These are phyloP conservation scores for Trichophyton benhamiae DNA, from an alignment of 2,329 filamentous ascomycete genomes.

Conservation along the genomic window DNA sequence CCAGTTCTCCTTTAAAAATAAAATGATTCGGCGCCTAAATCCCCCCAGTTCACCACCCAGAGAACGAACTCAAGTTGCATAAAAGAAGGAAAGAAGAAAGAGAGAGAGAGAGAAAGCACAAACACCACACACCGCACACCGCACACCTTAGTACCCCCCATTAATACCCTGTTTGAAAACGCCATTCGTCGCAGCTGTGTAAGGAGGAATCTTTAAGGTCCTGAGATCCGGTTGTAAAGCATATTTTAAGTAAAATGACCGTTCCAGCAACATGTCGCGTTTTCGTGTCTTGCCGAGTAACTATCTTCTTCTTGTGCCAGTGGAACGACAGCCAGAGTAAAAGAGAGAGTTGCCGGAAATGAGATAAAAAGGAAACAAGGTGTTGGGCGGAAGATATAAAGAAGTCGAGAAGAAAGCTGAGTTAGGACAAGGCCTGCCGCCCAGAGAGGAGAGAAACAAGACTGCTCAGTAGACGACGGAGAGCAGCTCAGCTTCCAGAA, in stretches of 20 bases:
- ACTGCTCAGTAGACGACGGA: conserved; percentile 53
- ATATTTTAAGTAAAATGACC: neutral
- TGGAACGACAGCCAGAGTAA: neutral
- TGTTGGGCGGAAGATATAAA: neutral
- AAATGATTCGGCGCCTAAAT: neutral
- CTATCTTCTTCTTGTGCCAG: neutral
- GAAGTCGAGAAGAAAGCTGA: neutral
- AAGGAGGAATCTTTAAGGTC: neutral
- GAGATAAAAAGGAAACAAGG: neutral
- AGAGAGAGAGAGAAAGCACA: neutral
- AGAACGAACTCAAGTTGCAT: neutral
- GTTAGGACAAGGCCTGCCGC: neutral
- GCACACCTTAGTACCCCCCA: neutral
- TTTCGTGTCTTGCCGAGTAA: neutral
- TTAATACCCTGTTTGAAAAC: neutral
- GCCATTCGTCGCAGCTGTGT: neutral
- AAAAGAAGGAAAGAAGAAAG: neutral
- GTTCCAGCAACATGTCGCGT: neutral
- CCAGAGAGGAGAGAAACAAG: neutral
- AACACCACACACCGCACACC: neutral
- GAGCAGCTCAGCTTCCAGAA: conserved; percentile 85
- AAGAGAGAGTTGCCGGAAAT: neutral
- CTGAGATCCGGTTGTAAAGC: neutral
- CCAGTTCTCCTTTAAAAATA: neutral
- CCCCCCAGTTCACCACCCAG: neutral